A percentile compares a stretch with the other conserved stretches of the same genome.
These are phyloP conservation scores for Colletotrichum sp. DNA, from an alignment of 2,329 filamentous ascomycete genomes.

Conservation along the genomic window DNA sequence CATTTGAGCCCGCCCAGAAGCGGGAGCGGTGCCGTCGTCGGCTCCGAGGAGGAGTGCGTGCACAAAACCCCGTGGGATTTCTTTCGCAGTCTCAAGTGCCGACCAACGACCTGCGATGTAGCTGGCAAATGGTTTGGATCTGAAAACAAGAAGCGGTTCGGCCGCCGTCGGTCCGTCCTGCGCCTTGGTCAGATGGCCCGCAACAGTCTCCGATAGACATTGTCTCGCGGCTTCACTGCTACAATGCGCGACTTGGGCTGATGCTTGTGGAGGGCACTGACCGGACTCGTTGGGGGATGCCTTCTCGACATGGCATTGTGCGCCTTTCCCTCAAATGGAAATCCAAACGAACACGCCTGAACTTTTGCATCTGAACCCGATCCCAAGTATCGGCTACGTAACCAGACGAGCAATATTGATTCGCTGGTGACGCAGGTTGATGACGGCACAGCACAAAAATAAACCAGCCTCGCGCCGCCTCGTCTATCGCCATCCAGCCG, in stretches of 20 bases:
- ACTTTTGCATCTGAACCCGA: conserved; percentile 9
- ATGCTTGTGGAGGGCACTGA: neutral
- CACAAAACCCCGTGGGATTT: neutral
- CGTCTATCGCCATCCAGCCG: neutral
- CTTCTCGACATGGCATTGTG: neutral
- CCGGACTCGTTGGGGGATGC: neutral
- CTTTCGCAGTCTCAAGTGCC: neutral
- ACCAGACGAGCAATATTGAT: neutral
- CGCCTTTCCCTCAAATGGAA: neutral
- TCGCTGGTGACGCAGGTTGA: neutral
- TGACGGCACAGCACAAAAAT: neutral
- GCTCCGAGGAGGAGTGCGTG: neutral
- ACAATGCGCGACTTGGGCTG: neutral
- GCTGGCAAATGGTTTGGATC: neutral
- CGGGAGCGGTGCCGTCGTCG: neutral
- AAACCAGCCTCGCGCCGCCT: neutral
- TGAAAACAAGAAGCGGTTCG: neutral
- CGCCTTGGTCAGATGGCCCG: neutral
- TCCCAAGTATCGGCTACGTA: neutral
- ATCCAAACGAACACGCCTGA: conserved; percentile 3
- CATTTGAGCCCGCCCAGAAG: neutral
- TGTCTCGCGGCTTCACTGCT: neutral
- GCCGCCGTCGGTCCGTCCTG: neutral
- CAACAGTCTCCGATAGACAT: neutral
- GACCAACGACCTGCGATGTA: neutral